These are phyloP conservation scores for Pseudozyma thailandica DNA, from an alignment of 1,284 basidiomycete genomes.

Conservation along the genomic window DNA sequence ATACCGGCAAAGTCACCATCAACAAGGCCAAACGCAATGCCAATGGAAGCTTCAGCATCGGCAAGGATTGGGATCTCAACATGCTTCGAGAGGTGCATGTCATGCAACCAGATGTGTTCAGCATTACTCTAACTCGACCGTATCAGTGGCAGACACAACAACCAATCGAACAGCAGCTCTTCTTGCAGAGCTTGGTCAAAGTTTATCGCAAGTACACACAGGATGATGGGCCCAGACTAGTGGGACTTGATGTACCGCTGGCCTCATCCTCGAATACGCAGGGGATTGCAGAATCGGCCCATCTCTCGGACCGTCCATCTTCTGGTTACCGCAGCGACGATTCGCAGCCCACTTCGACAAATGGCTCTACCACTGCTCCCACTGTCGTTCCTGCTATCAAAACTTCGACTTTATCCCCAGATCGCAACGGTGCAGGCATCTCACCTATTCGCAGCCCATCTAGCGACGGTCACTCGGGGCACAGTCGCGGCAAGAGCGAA, in stretches of 20 bases:
- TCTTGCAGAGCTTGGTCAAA: slow-evolving; percentile 56
- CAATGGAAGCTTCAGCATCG: slow-evolving; percentile 94
- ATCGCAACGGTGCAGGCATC: background rate
- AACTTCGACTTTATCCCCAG: background rate
- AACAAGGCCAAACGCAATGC: slow-evolving; percentile 96
- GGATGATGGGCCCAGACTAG: slow-evolving; percentile 39
- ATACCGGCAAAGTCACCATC: slow-evolving; percentile 58
- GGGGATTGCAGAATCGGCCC: slow-evolving; percentile 25
- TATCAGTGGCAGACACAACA: slow-evolving; percentile 65
- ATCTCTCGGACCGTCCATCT: slow-evolving; percentile 23
- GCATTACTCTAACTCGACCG: slow-evolving; percentile 57
- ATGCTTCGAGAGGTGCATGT: slow-evolving; percentile 85
- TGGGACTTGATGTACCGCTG: slow-evolving; percentile 46
- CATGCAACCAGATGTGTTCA: slow-evolving; percentile 66
- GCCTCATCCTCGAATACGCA: slow-evolving; percentile 6
- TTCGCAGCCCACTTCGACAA: slow-evolving; percentile 22
- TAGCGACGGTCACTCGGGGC: slow-evolving; percentile 1
- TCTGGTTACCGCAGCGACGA: slow-evolving; percentile 23
- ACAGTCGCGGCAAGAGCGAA: slow-evolving; percentile 5
- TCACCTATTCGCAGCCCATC: slow-evolving; percentile 15
- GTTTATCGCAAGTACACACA: slow-evolving; percentile 61
- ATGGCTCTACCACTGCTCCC: slow-evolving; percentile 11
- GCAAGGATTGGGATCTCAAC: slow-evolving; percentile 91
- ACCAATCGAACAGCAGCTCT: slow-evolving; percentile 56
- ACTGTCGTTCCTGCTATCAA: slow-evolving; percentile 7